These are phyloP conservation scores for Suillus paluster DNA, from an alignment of 768 basidiomycete species.

Conservation along the genomic window DNA sequence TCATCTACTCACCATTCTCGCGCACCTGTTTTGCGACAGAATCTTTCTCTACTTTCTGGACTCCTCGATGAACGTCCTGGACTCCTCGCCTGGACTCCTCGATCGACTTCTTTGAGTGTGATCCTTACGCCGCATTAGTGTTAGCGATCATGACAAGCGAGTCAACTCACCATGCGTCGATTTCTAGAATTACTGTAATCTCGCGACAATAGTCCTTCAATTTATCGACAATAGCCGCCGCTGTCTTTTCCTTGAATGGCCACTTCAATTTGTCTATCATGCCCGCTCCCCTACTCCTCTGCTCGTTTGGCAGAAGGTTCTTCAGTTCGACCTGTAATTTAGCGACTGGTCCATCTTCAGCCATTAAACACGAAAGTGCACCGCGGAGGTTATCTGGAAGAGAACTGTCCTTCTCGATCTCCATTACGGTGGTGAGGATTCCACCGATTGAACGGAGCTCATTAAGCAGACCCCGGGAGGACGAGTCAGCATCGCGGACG, in stretches of 20 bases:
- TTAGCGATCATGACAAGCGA: not conserved
- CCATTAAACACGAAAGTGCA: not conserved
- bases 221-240: not conserved
- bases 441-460: slow-evolving; percentile 1
- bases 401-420: not conserved
- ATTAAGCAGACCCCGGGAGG: not conserved
- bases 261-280: not conserved
- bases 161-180: not conserved
- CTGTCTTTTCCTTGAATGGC: slow-evolving; percentile 11
- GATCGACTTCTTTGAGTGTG: not conserved
- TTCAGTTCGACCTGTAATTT: not conserved
- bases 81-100: too few species aligned
- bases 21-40: too few species aligned
- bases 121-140: not conserved
- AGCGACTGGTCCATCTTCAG: not conserved
- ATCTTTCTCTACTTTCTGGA: not conserved
- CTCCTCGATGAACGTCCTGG: not conserved
- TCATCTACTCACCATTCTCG: not conserved
- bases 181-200: not conserved
- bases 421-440: not conserved
- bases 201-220: not conserved
- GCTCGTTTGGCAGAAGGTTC: not conserved
- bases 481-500: not conserved
- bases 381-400: not conserved
- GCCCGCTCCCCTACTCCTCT: not conserved